phyloP scores from a whole-genome alignment of 1,139 yeast genomes.

The Suzukiozyma palmioleophila region DNA sequence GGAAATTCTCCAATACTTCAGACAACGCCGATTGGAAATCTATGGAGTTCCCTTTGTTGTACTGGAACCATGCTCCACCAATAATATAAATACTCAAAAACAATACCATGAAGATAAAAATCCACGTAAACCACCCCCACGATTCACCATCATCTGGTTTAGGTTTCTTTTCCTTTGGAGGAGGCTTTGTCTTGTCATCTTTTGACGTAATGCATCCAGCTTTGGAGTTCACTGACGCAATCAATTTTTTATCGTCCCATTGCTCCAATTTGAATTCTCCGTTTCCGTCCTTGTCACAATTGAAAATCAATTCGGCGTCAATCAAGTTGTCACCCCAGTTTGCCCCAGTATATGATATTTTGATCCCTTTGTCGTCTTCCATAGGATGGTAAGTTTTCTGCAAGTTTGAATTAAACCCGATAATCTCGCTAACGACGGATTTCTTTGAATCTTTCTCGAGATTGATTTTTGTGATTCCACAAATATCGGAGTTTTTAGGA shows the following conservation, averaged over 20 bases:
- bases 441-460: conserved; percentile 42
- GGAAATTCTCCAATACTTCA: conserved; percentile 70
- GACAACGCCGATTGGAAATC: conserved; percentile 51
- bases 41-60: conserved; percentile 48
- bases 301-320: conserved; percentile 47
- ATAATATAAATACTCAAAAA: conserved; percentile 68
- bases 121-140: conserved; percentile 80
- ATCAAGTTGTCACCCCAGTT: conserved; percentile 66
- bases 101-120: conserved; percentile 61
- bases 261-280: conserved; percentile 22
- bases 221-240: conserved; percentile 24
- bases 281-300: conserved; percentile 46
- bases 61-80: conserved; percentile 77
- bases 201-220: conserved; percentile 38
- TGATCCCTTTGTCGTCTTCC: conserved; percentile 37
- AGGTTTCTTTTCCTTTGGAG: conserved; percentile 17
- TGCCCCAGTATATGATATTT: conserved; percentile 48
- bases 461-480: conserved; percentile 56
- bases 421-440: conserved; percentile 48
- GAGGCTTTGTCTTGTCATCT: conserved; percentile 17
- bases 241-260: conserved; percentile 30
- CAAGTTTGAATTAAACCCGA: conserved; percentile 41
- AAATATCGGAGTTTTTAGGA: conserved; percentile 64
- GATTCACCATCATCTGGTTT: conserved; percentile 41
- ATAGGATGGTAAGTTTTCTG: conserved; percentile 26